phyloP scores from a whole-genome alignment of 495 filamentous ascomycete species.

The Podospora australis region DNA sequence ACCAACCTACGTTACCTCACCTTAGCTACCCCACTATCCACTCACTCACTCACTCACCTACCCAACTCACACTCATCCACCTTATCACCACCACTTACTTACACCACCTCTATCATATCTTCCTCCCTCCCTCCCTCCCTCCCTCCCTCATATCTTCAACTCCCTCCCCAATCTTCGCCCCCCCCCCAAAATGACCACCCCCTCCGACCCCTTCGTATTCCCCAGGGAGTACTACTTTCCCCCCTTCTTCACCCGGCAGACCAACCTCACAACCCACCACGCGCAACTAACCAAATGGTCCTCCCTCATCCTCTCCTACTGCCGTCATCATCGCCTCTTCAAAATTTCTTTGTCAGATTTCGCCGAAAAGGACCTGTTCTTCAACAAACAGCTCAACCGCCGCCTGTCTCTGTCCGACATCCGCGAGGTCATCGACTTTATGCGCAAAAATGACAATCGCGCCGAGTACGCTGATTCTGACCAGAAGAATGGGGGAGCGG shows the following conservation, averaged over 20 bases:
- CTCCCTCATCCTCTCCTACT: constrained; percentile 77
- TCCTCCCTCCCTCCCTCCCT: not conserved
- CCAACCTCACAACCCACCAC: constrained; percentile 65
- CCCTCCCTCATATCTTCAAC: not conserved
- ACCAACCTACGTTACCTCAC: not conserved
- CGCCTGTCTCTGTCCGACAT: constrained; percentile 57
- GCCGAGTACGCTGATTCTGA: constrained; percentile 62
- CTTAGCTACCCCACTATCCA: not conserved
- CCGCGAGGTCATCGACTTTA: constrained; percentile 63
- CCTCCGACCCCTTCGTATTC: constrained; percentile 32
- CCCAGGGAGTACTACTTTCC: constrained; percentile 58
- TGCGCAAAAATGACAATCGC: constrained; percentile 58
- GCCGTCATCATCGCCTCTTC: constrained; percentile 65
- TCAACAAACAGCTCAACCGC: constrained; percentile 46
- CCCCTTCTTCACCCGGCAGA: constrained; percentile 74
- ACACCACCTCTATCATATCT: not conserved
- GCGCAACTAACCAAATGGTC: constrained; percentile 81
- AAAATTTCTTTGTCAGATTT: constrained; percentile 56
- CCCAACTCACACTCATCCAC: not conserved
- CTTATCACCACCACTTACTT: not conserved
- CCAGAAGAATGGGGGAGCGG: constrained; percentile 51
- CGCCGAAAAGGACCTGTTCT: constrained; percentile 37
- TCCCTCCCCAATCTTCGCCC: no score
- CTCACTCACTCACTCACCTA: not conserved
- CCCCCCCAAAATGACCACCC: not conserved